phyloP scores from a whole-genome alignment of 805 yeast species.

The Saccharomycopsis capsularis region DNA sequence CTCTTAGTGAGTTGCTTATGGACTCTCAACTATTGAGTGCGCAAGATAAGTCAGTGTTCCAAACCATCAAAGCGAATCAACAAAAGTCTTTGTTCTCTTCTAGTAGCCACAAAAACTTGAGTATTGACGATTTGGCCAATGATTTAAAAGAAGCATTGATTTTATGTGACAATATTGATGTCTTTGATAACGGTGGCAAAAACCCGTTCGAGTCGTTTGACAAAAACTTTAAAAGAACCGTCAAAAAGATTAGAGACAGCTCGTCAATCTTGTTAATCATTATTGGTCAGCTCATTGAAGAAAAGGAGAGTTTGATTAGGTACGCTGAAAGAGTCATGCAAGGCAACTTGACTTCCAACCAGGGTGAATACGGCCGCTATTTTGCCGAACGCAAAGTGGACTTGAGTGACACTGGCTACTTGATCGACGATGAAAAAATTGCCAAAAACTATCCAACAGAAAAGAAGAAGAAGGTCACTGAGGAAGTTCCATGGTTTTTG shows the following conservation, averaged over 20 bases:
- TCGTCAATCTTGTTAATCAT: slow-evolving; percentile 32
- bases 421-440: slow-evolving; percentile 18
- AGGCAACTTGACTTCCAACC: slow-evolving; percentile 55
- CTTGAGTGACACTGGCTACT: slow-evolving; percentile 24
- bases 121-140: slow-evolving; percentile 40
- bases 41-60: slow-evolving; percentile 69
- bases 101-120: slow-evolving; percentile 26
- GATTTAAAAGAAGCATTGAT: slow-evolving; percentile 41
- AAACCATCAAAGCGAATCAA: slow-evolving; percentile 37
- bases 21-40: slow-evolving; percentile 64
- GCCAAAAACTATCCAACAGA: slow-evolving; percentile 24
- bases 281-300: slow-evolving; percentile 57
- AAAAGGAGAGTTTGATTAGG: slow-evolving; percentile 60
- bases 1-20: slow-evolving; percentile 51
- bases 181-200: not conserved
- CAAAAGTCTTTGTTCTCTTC: slow-evolving; percentile 10
- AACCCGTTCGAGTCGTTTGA: slow-evolving; percentile 27
- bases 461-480: slow-evolving; percentile 9
- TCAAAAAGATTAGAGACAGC: slow-evolving; percentile 31
- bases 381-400: slow-evolving; percentile 28
- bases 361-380: slow-evolving; percentile 30
- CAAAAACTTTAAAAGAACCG: slow-evolving; percentile 27
- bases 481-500: slow-evolving; percentile 62
- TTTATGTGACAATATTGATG: slow-evolving; percentile 32
- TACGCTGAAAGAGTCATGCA: slow-evolving; percentile 76